Evolutionary conservation across 1,284 basidiomycete genomes (phyloP), one percentile per base, ranked within the genome.

Genomic region (Phellopilus nigrolimitatus): DNA sequence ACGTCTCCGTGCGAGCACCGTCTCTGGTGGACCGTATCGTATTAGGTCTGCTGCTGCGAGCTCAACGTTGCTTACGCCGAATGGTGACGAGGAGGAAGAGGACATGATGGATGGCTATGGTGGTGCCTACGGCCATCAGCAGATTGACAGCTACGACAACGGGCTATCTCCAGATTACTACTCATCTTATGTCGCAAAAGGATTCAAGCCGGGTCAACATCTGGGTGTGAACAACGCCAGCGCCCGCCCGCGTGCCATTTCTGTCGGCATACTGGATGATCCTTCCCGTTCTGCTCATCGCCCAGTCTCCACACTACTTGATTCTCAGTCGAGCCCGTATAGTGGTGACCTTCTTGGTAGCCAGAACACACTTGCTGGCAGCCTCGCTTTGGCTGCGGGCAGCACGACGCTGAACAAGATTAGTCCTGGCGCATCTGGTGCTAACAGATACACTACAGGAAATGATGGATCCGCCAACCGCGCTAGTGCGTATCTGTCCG

Each of bases 261-360:
- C 93, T 13, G 90, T 97, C 33, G 91, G 91, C 28, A 88, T 82
- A 50, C 77, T 95, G n/a, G 92, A 95, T 62, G 90, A 93, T 60
- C 78, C 77, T 46, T 71, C 75, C 60, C 82, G 78, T 57, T 68
- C 75, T 50, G 69, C 76, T 51, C 79, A 84, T 60, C 82, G 85
- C 53, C 82, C 85, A 58, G 72, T 79, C 30, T 74, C 78, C 8
- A 75, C 75, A 12, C n/a, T n/a, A n/a, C 73, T 73, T 50, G 85
- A 85, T 56, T 65, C 76, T 43, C 75, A 76, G 38, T 74, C 72
- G 50, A 57, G 65, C 41, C 68, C 76, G 17, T 89, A 85, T 63
- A 68, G 83, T 31, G 54, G 63, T 33, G 55, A 53, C 44, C 48
- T 55, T 12, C 47, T 56, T 56, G 38, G 55, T 34, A 41, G 44